Conservation (phyloP, 768 basidiomycete genomes). For the Cyclocybe aegerita region DNA sequence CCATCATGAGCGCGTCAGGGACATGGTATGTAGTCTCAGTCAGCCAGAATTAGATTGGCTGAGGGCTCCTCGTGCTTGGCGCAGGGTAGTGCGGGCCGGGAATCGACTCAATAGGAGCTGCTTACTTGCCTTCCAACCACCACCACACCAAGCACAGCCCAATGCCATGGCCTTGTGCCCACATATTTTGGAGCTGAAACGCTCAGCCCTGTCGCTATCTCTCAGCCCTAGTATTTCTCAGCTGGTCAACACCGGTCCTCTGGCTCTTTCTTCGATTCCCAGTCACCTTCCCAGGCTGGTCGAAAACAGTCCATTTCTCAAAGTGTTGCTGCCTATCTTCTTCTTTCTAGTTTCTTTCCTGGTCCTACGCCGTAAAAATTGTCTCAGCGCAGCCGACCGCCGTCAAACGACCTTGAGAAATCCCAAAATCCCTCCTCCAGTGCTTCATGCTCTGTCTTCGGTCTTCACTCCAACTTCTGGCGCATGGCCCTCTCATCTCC, state of each 20-base stretch:
- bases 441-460: slow-evolving; percentile 35
- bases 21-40: too few species aligned
- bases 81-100: too few species aligned
- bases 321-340: too few species aligned
- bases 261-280: neutral
- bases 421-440: slow-evolving; percentile 1
- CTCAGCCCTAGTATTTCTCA: neutral
- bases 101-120: too few species aligned
- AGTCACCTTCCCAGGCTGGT: neutral
- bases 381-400: neutral
- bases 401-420: neutral
- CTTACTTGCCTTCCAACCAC: too few species aligned
- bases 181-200: neutral
- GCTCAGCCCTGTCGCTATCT: neutral
- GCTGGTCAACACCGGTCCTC: neutral
- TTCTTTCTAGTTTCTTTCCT: neutral
- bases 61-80: too few species aligned
- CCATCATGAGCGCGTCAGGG: too few species aligned
- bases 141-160: too few species aligned
- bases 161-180: neutral
- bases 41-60: too few species aligned
- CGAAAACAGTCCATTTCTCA: too few species aligned
- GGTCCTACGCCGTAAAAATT: neutral
- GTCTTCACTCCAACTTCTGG: slow-evolving; percentile 43
- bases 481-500: slow-evolving; percentile 43